Conservation (phyloP, 768 basidiomycete genomes). For the Tubosaeta sp. region DNA sequence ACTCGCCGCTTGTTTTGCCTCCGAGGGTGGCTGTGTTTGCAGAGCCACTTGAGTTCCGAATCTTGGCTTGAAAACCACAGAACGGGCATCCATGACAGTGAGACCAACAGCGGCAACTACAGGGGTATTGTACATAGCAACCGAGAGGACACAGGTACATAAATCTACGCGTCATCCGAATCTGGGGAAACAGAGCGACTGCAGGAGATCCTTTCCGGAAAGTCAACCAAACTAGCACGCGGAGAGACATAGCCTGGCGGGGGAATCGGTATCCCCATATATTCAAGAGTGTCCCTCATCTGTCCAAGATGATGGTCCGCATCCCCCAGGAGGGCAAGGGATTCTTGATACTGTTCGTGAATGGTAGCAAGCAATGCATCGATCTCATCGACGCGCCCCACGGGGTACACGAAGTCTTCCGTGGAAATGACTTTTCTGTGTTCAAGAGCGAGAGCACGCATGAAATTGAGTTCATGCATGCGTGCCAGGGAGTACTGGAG, state of each 20-base stretch:
- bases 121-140: background rate
- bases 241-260: background rate
- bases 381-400: background rate
- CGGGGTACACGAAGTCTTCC: background rate
- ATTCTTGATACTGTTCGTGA: background rate
- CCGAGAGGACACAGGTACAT: background rate
- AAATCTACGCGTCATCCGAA: background rate
- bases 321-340: background rate
- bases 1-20: too few species aligned
- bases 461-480: background rate
- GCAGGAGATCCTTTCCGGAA: background rate
- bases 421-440: background rate
- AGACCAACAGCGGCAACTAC: background rate
- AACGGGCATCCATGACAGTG: background rate
- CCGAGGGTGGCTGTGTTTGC: too few species aligned
- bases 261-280: background rate
- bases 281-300: background rate
- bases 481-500: background rate
- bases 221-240: background rate
- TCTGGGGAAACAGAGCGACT: background rate
- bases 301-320: background rate
- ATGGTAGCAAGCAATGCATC: background rate
- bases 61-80: too few species aligned
- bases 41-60: too few species aligned
- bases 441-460: background rate